These are phyloP conservation scores for Iris macrosiphon DNA, from an alignment of 106 monocot species.

Conservation along the genomic window DNA sequence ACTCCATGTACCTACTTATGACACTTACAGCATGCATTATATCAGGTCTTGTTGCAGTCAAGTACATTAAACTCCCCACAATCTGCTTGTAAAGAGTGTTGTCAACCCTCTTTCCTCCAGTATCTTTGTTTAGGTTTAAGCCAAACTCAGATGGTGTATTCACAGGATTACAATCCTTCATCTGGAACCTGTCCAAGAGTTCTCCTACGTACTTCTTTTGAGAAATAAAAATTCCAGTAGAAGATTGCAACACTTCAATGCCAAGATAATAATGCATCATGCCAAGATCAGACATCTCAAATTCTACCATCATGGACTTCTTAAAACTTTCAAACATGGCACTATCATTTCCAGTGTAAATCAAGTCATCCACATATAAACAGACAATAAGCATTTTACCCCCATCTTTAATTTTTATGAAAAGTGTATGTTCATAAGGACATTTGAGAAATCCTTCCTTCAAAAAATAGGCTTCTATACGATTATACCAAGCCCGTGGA, in stretches of 20 bases:
- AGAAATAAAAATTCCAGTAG: constrained; percentile 14
- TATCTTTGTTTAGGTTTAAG: constrained; percentile 11
- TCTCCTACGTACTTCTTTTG: constrained; percentile 14
- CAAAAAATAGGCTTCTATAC: constrained; percentile 9
- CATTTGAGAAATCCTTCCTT: constrained; percentile 10
- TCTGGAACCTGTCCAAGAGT: constrained; percentile 10
- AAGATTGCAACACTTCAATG: neutral
- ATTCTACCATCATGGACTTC: constrained; percentile 2
- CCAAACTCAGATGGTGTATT: constrained; percentile 10
- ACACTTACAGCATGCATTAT: constrained; percentile 22
- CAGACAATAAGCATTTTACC: constrained; percentile 11
- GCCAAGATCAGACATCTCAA: constrained; percentile 11
- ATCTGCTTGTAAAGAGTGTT: constrained; percentile 19
- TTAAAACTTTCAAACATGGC: constrained; percentile 12
- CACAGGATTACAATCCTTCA: constrained; percentile 17
- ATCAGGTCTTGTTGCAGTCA: constrained; percentile 24
- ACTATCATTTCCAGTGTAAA: constrained; percentile 16
- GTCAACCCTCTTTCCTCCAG: constrained; percentile 12
- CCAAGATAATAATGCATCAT: constrained; percentile 10
- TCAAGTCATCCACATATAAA: constrained; percentile 17
- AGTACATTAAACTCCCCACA: constrained; percentile 23
- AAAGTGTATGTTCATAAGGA: constrained; percentile 13
- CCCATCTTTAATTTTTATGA: constrained; percentile 8
- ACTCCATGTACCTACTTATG: constrained; percentile 11
- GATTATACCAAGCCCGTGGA: constrained; percentile 3